Evolutionary conservation across 768 basidiomycete species (phyloP), one percentile per base, ranked within the genome.

Genomic region (Hygrophoropsis aurantiaca): DNA sequence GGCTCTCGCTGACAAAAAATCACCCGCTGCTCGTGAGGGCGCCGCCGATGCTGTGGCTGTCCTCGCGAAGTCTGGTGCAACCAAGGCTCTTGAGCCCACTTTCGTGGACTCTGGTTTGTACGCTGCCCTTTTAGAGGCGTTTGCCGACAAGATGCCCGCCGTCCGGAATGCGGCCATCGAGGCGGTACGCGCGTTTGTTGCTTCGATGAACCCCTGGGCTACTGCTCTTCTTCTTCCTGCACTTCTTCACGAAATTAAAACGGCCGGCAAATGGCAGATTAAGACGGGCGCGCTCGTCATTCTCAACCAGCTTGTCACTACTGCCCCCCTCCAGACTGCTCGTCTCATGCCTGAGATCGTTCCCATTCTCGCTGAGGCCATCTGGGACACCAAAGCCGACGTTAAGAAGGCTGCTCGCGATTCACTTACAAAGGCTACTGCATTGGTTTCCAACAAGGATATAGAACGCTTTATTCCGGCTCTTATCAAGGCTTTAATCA

Each of bases 321-420:
- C 84, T 59, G 89, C 91, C 23, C 90, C 93, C 39, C 61, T 70
- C 50, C 94, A 94, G 74, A 89, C 80, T 44, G 87, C 88, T 50
- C 85, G 83, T 58, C 87, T 93, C 63, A 94, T 93, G 77, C 93
- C 91, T 50, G 92, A 95, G 39, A 90, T 98, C 53, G 87, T 97
- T 54, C 94, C 94, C 51, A 77, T 97, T 60, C 90, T 98, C 60
- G 70, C 94, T 27, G 94, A 93, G 64, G 92, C 88, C 49, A 95
- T 98, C 60, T 98, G 95, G 95, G 94, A 97, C 71, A 95, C 93
- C 70, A 97, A 97, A 75, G 84, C 93, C 39, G 93, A 97, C 55
- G 95, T 97, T 69, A 97, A 98, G 86, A 97, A 97, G 79, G 90
- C 91, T 32, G 94, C 95, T 51, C 91, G 92, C 65, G 86, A 90